These are phyloP conservation scores for Tieghemiomyces parasiticus DNA, from an alignment of 192 early-diverging fungal species.

Conservation along the genomic window DNA sequence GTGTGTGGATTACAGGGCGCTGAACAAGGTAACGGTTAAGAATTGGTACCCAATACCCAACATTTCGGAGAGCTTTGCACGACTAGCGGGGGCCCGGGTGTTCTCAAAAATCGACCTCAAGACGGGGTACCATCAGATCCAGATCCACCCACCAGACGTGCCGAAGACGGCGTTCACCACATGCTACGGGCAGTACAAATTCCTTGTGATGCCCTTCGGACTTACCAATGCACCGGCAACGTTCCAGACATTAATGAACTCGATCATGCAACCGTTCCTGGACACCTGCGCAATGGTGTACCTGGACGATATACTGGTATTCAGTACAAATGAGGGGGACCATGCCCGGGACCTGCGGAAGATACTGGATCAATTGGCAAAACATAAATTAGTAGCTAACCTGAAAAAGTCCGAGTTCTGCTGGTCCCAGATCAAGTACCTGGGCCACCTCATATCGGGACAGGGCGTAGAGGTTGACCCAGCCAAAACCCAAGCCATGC, in stretches of 20 bases:
- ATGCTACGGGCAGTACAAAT: constrained; percentile 27
- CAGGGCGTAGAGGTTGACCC: constrained; percentile 14
- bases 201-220: constrained; percentile 39
- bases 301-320: constrained; percentile 26
- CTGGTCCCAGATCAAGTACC: constrained; percentile 12
- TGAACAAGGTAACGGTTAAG: constrained; percentile 28
- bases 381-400: constrained; percentile 14
- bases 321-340: constrained; percentile 5
- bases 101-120: constrained; percentile 30
- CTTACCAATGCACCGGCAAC: constrained; percentile 39
- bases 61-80: constrained; percentile 27
- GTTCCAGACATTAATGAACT: constrained; percentile 35
- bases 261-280: constrained; percentile 22
- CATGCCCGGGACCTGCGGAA: constrained; percentile 5
- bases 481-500: constrained; percentile 13
- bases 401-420: constrained; percentile 11
- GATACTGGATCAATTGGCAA: constrained; percentile 10
- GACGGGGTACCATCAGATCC: constrained; percentile 27
- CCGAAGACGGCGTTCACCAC: constrained; percentile 31
- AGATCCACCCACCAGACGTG: constrained; percentile 16
- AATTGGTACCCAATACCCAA: constrained; percentile 34
- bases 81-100: constrained; percentile 11
- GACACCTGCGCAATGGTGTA: constrained; percentile 21
- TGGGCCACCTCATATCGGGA: constrained; percentile 16
- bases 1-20: constrained; percentile 31